A percentile compares a stretch with the other conserved stretches of the same genome.
Evolutionary conservation across 495 filamentous ascomycete genomes (phyloP).

Genomic region (Geoglossum glabrum): DNA sequence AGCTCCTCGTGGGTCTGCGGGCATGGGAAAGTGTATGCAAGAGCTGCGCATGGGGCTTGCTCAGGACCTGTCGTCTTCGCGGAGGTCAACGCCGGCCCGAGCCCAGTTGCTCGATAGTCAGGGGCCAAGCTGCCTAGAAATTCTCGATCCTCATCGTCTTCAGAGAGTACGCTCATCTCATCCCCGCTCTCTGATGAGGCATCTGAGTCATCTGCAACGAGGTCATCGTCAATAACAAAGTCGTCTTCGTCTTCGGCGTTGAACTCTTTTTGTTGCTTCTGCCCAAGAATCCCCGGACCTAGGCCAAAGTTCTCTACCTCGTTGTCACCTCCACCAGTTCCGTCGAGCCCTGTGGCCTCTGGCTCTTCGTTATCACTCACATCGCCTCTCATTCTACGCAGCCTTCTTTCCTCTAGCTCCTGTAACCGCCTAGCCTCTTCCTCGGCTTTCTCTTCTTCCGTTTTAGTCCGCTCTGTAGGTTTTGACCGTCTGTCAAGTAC

Average conservation of each 20-base stretch:
- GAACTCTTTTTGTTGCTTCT: constrained; percentile 20
- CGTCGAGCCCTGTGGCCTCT: constrained; percentile 8
- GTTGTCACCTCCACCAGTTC: constrained; percentile 11
- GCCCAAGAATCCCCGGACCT: constrained; percentile 14
- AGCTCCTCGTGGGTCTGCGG: constrained; percentile 59
- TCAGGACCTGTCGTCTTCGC: constrained; percentile 23
- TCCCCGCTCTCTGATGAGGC: constrained; percentile 23
- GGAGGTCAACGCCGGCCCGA: constrained; percentile 14
- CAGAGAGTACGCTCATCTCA: constrained; percentile 32
- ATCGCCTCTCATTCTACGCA: constrained; percentile 55
- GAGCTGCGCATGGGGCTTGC: constrained; percentile 12
- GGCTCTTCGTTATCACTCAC: constrained; percentile 26
- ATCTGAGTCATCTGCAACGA: constrained; percentile 50
- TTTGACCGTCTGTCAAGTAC: constrained; percentile 62
- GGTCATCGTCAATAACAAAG: constrained; percentile 72
- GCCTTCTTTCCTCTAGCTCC: constrained; percentile 58
- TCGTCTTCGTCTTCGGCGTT: constrained; percentile 79
- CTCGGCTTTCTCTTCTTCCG: constrained; percentile 64
- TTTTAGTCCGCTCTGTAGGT: constrained; percentile 75
- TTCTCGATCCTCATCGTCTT: constrained; percentile 41
- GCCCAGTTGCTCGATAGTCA: constrained; percentile 25
- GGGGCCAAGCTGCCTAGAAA: constrained; percentile 44
- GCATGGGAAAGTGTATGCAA: constrained; percentile 60
- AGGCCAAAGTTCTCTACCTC: constrained; percentile 36
- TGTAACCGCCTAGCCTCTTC: constrained; percentile 56